These are phyloP conservation scores for Cyclotella cryptica DNA, from an alignment of 108 stramenopile genomes.

Conservation along the genomic window DNA sequence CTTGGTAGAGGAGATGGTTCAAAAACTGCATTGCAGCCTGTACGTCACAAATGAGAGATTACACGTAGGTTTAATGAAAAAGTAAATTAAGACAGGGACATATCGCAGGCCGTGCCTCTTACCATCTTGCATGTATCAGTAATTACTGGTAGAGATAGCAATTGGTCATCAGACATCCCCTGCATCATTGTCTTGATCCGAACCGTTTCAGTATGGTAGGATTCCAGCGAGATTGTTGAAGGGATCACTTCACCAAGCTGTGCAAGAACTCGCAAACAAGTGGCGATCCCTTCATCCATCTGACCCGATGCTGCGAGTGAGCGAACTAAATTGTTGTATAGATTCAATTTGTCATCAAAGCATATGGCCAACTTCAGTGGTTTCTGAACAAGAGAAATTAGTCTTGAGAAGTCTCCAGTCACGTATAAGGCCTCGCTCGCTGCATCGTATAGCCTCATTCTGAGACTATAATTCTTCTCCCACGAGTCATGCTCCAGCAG, in stretches of 20 bases:
- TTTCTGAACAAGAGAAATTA: conserved; percentile 15
- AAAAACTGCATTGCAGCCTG: conserved; percentile 60
- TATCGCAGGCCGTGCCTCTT: background rate
- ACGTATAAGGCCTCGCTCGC: conserved; percentile 51
- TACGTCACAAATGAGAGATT: background rate
- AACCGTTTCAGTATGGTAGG: conserved; percentile 10
- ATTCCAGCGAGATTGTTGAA: conserved; percentile 16
- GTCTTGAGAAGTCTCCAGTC: conserved; percentile 38
- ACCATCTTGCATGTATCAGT: conserved; percentile 30
- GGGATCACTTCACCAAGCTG: conserved; percentile 43
- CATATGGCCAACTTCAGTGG: conserved; percentile 29
- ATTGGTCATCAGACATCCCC: conserved; percentile 19
- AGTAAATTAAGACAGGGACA: background rate
- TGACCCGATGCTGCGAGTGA: conserved; percentile 15
- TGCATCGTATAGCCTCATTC: conserved; percentile 60
- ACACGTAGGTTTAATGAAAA: background rate
- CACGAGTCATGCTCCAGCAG: conserved; percentile 58
- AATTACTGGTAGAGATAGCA: conserved; percentile 41
- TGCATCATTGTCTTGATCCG: conserved; percentile 25
- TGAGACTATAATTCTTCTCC: conserved; percentile 68
- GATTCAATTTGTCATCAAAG: conserved; percentile 45
- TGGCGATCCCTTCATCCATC: conserved; percentile 39
- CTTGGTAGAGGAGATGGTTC: conserved; percentile 33
- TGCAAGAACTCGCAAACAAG: conserved; percentile 36
- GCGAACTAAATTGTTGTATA: conserved; percentile 43